Evolutionary conservation across 1,284 basidiomycete genomes (phyloP).

Genomic region (Moesziomyces globuligerus): DNA sequence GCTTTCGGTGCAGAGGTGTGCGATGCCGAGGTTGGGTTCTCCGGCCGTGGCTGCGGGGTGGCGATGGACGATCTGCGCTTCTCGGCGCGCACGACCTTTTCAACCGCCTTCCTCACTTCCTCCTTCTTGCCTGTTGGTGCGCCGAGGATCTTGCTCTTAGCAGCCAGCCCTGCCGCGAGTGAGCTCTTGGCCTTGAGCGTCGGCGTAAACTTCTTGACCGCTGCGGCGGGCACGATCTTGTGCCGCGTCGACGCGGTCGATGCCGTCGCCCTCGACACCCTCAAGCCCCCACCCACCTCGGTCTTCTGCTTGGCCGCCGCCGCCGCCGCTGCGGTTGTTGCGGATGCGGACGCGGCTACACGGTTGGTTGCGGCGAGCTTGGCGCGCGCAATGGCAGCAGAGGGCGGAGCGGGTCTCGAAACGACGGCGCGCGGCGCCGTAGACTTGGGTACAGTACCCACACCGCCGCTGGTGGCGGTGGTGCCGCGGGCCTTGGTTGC

Average conservation of each 20-base stretch:
- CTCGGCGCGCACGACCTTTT: no score
- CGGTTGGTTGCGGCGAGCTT: neutral
- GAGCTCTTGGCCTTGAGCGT: conserved; percentile 26
- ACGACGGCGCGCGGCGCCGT: no score
- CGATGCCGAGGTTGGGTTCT: no score
- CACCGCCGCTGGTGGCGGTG: no score
- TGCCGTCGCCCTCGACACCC: conserved; percentile 21
- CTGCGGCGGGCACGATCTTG: conserved; percentile 25
- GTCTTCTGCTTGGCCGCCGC: no score
- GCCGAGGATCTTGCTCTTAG: conserved; percentile 30
- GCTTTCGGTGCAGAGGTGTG: neutral
- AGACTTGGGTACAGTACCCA: no score
- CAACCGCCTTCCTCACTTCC: conserved; percentile 18
- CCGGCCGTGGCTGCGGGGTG: no score
- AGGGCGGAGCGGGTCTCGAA: no score
- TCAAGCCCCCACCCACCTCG: neutral
- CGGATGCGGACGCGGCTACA: neutral
- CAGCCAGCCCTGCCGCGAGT: conserved; percentile 14
- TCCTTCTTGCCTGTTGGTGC: conserved; percentile 8
- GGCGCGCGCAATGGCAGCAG: no score
- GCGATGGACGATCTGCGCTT: no score
- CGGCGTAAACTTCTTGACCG: conserved; percentile 27
- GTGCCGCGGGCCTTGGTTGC: no score
- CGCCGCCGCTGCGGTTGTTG: neutral
- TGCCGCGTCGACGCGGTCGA: conserved; percentile 39